phyloP scores from a whole-genome alignment of 495 filamentous ascomycete genomes.

The Letharia columbiana region DNA sequence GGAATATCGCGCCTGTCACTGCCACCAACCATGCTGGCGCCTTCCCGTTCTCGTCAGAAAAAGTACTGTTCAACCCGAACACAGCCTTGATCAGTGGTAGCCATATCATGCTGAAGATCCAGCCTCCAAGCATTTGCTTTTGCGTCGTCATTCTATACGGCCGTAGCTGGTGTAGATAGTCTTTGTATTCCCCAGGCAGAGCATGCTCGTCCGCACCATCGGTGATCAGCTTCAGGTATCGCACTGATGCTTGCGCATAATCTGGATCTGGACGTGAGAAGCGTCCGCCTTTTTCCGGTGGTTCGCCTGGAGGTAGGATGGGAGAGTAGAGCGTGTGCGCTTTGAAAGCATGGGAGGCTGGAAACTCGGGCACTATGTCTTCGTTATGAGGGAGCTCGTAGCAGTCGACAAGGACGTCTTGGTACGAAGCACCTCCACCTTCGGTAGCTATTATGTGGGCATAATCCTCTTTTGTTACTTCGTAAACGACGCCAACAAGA shows the following conservation, averaged over 20 bases:
- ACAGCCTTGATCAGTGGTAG: constrained; percentile 47
- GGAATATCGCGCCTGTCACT: constrained; percentile 41
- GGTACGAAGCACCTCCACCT: constrained; percentile 73
- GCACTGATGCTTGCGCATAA: constrained; percentile 72
- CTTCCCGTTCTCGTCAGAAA: constrained; percentile 56
- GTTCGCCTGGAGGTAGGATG: constrained; percentile 15
- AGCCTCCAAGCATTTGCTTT: constrained; percentile 56
- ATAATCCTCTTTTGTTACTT: constrained; percentile 75
- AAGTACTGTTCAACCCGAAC: constrained; percentile 37
- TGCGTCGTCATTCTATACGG: constrained; percentile 60
- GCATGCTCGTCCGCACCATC: constrained; percentile 69
- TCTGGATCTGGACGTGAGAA: constrained; percentile 50
- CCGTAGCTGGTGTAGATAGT: constrained; percentile 55
- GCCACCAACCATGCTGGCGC: constrained; percentile 57
- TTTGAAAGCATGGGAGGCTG: constrained; percentile 38
- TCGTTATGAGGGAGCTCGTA: constrained; percentile 47
- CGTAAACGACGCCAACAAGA: constrained; percentile 88
- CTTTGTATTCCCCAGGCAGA: constrained; percentile 64
- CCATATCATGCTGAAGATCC: constrained; percentile 53
- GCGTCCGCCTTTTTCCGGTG: constrained; percentile 29
- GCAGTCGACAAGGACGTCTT: constrained; percentile 73
- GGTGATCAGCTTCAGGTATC: constrained; percentile 71
- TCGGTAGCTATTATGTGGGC: constrained; percentile 82
- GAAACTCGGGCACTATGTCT: constrained; percentile 35
- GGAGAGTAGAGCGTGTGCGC: constrained; percentile 56